Percentiles rank a stretch among this genome's conserved stretches.
phyloP scores from a whole-genome alignment of 352 stramenopile species.

The Elongisporangium prolatum region DNA sequence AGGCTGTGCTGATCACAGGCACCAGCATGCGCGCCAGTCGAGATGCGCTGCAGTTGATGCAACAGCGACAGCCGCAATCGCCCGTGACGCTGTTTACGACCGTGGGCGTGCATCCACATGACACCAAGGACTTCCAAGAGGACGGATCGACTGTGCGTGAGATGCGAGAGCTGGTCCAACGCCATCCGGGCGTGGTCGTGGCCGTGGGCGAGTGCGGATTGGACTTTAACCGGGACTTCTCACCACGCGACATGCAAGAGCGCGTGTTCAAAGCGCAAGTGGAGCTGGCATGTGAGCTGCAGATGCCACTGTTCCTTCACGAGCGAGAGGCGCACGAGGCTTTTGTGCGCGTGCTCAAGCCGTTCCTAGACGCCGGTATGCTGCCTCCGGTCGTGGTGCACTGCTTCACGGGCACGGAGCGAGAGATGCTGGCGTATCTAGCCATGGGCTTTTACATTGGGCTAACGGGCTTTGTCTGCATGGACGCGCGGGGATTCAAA shows the following conservation, averaged over 20 bases:
- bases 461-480: constrained; percentile 67
- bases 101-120: constrained; percentile 93
- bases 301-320: constrained; percentile 94
- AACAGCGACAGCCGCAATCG: constrained; percentile 8
- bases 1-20: constrained; percentile 85
- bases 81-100: constrained; percentile 72
- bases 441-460: constrained; percentile 67
- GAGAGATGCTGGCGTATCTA: constrained; percentile 50
- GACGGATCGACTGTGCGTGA: constrained; percentile 21
- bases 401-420: constrained; percentile 62
- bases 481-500: constrained; percentile 42
- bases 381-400: constrained; percentile 62
- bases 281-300: constrained; percentile 68
- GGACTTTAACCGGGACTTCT: constrained; percentile 96
- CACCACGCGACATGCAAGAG: constrained; percentile 83
- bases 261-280: constrained; percentile 88
- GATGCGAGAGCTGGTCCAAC: constrained; percentile 39
- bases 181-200: constrained; percentile 56
- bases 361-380: constrained; percentile 29
- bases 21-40: constrained; percentile 40
- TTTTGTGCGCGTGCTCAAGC: constrained; percentile 47
- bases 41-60: constrained; percentile 36
- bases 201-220: constrained; percentile 95
- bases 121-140: constrained; percentile 75
- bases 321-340: constrained; percentile 57